Evolutionary conservation across 2,329 filamentous ascomycete species (phyloP), one percentile per base, ranked within the genome.

Genomic region (Botryosphaeria dothidea): DNA sequence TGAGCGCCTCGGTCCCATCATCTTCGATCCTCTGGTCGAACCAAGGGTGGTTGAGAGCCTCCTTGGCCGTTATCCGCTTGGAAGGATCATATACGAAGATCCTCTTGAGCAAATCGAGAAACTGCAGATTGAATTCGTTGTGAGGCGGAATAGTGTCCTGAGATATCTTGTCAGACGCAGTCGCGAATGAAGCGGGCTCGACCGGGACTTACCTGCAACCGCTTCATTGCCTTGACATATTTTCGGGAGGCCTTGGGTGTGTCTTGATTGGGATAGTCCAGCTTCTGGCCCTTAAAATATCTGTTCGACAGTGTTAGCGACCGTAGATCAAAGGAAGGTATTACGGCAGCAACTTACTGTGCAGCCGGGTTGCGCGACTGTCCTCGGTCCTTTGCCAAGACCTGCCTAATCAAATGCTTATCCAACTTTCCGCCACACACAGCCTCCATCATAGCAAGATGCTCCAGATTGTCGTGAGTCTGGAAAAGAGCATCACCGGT

Each of bases 11-110:
- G 6, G 87, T 89, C 65, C 87, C 87, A 71, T 90, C 87, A 71
- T 90, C 87, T 70, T 88, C 82, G 23, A 89, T 80, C 13, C 81
- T 80, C 74, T 90, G 87, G 68, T 83, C 85, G 77, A 90, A 90
- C 87, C 87, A 90, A 0, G 85, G 84, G 72, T 90, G 87, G 72
- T 88, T 85, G 67, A 90, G 77, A 17, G 87, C 87, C 71, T 89
- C 81, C 68, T 88, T 86, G 67, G 87, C 87, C 1, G 86, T 87
- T 69, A 90, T 88, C 25, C 87, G 82, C 69, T 84, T 83, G 73
- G 87, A 87, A 6, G 87, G 87, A 67, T 90, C 87, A 71, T 89
- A 90, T 21, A 89, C 84, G 69, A 90, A 90, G 71, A 90, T 89
- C 69, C 81, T 83, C 66, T 83, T 80, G 4, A 90, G 79, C 5